Evolutionary conservation across 345 rosid genomes (phyloP).

Genomic region (Populus ilicifolia): DNA sequence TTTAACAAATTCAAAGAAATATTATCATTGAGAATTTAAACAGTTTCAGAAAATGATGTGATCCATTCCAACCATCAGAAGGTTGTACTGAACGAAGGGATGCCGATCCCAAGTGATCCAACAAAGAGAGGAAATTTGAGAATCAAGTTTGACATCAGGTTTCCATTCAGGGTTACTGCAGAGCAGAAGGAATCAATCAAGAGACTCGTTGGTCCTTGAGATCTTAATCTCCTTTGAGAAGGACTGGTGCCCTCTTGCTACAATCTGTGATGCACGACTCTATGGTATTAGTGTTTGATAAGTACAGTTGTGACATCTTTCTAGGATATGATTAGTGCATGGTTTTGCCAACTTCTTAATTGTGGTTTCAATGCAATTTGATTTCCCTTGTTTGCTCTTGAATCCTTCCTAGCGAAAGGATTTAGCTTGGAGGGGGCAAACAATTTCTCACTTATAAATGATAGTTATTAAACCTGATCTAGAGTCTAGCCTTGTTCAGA

Average conservation of each 20-base stretch:
- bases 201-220: neutral
- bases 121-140: slow-evolving; percentile 9
- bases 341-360: neutral
- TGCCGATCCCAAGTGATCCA: slow-evolving; percentile 4
- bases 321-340: neutral
- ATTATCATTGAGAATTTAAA: too few relatives aligned
- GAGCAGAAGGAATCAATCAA: slow-evolving; percentile 2
- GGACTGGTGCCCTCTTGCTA: neutral
- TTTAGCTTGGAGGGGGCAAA: too few relatives aligned
- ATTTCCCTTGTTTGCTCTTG: too few relatives aligned
- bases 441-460: too few relatives aligned
- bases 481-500: too few relatives aligned
- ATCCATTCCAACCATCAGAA: slow-evolving; percentile 4
- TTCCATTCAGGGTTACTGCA: neutral
- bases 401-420: too few relatives aligned
- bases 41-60: neutral
- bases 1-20: too few relatives aligned
- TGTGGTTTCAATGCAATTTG: too few relatives aligned
- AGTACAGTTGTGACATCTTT: neutral
- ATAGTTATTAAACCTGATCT: fast-evolving
- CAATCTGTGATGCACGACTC: too few relatives aligned
- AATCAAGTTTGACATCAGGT: slow-evolving; percentile 7
- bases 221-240: neutral
- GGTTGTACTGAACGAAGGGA: slow-evolving; percentile 8
- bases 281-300: neutral